Conservation (phyloP, 2,329 filamentous ascomycete genomes). For the Penicillium expansum region DNA sequence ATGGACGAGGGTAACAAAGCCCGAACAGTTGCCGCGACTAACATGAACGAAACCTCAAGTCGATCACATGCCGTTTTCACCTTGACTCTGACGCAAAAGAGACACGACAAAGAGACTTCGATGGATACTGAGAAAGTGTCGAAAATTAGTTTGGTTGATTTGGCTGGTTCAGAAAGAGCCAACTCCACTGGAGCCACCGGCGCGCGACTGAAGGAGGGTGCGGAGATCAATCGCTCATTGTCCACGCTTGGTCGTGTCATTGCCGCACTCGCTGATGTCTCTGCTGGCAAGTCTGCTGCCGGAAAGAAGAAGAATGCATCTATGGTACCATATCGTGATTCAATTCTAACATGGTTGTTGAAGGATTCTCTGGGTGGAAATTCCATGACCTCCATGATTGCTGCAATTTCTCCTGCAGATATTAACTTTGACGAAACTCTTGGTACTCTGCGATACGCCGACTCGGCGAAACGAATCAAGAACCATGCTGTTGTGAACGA, state of each 20-base stretch:
- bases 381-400: conserved; percentile 99
- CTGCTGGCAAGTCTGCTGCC: conserved; percentile 61
- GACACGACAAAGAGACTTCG: conserved; percentile 83
- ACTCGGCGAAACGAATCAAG: conserved; percentile 98
- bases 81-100: conserved; percentile 89
- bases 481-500: conserved; percentile 99
- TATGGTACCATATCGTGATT: conserved; percentile 95
- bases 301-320: conserved; percentile 72
- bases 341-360: conserved; percentile 89
- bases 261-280: conserved; percentile 87
- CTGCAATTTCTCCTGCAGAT: conserved; percentile 94
- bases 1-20: conserved; percentile 99
- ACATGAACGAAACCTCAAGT: conserved; percentile 99
- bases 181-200: conserved; percentile 96
- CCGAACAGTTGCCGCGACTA: conserved; percentile 93
- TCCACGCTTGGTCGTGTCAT: conserved; percentile 97
- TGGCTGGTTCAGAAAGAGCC: conserved; percentile 95
- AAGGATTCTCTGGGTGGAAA: conserved; percentile 98
- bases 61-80: conserved; percentile 98
- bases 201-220: conserved; percentile 91
- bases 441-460: conserved; percentile 91
- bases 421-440: conserved; percentile 99
- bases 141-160: conserved; percentile 95
- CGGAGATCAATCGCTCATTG: conserved; percentile 95
- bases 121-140: conserved; percentile 98